Percentiles rank a stretch among this genome's conserved stretches.
Conservation (phyloP, 371 early-diverging fungal species). For the Smittium mucronatum region DNA sequence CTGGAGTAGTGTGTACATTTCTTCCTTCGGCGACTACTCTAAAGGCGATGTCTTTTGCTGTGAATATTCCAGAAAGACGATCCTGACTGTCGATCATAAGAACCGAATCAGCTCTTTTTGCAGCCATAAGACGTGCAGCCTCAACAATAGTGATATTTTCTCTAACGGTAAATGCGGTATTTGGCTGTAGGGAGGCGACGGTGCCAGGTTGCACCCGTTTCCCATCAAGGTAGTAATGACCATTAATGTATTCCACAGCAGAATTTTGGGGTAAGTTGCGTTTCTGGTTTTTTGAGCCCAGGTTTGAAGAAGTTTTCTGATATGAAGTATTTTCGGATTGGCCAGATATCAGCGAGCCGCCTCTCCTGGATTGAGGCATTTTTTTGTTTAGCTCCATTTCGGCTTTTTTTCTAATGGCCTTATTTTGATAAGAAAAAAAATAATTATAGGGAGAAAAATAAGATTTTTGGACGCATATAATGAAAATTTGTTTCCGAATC, state of each 20-base stretch:
- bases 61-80: constrained; percentile 88
- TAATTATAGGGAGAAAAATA: neutral
- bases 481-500: too few relatives aligned
- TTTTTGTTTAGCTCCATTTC: constrained; percentile 60
- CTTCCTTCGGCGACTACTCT: constrained; percentile 76
- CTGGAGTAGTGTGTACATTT: constrained; percentile 60
- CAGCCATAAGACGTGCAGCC: constrained; percentile 95
- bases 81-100: constrained; percentile 83
- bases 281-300: constrained; percentile 10
- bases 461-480: neutral
- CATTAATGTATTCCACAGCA: neutral
- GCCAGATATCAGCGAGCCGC: neutral
- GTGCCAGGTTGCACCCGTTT: constrained; percentile 45
- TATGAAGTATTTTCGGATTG: constrained; percentile 12
- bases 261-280: constrained; percentile 10
- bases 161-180: constrained; percentile 77
- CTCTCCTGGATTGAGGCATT: constrained; percentile 25
- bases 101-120: constrained; percentile 89
- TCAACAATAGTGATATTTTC: constrained; percentile 79
- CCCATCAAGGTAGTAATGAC: neutral
- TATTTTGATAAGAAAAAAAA: neutral
- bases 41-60: constrained; percentile 66
- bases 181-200: constrained; percentile 74
- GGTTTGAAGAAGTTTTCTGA: constrained; percentile 14
- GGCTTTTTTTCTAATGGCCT: constrained; percentile 63